Conservation (phyloP, 257 asterid species). For the Solanum lycopersicoides region DNA sequence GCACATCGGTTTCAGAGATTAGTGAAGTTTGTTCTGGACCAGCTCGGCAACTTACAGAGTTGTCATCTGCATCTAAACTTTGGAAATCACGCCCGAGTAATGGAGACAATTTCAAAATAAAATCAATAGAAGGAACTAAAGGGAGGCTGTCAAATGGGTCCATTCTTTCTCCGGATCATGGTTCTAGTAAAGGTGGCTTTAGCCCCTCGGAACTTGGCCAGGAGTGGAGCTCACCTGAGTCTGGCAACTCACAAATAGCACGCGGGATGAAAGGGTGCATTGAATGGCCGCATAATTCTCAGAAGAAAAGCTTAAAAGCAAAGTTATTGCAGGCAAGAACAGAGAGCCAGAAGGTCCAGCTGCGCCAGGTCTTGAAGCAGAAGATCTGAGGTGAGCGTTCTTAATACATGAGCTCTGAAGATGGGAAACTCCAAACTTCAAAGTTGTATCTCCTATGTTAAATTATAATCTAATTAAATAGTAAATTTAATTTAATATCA, state of each 20-base stretch:
- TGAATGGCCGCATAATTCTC: slow-evolving; percentile 67
- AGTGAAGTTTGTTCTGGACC: slow-evolving; percentile 32
- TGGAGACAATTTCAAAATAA: neutral
- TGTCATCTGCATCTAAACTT: slow-evolving; percentile 35
- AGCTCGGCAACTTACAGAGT: slow-evolving; percentile 26
- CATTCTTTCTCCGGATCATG: slow-evolving; percentile 31
- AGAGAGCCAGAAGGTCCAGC: slow-evolving; percentile 80
- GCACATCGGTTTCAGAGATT: slow-evolving; percentile 30
- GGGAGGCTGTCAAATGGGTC: slow-evolving; percentile 39
- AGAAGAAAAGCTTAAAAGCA: slow-evolving; percentile 62
- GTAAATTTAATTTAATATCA: too few relatives aligned
- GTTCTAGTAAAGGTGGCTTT: slow-evolving; percentile 32
- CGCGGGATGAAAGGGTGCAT: slow-evolving; percentile 85
- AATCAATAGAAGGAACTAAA: neutral
- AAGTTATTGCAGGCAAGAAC: slow-evolving; percentile 71
- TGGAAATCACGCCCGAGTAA: slow-evolving; percentile 34
- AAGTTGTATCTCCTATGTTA: too few relatives aligned
- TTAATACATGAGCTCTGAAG: neutral
- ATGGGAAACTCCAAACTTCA: too few relatives aligned
- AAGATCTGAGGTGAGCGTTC: slow-evolving; percentile 33
- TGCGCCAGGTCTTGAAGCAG: slow-evolving; percentile 88
- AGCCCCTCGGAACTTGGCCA: slow-evolving; percentile 47
- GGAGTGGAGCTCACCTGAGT: slow-evolving; percentile 65
- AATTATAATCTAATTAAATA: too few relatives aligned
- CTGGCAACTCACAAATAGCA: slow-evolving; percentile 45